Evolutionary conservation across 2,329 filamentous ascomycete species (phyloP), one percentile per base, ranked within the genome.

Genomic region (Arthrobotrys sphaeroides): DNA sequence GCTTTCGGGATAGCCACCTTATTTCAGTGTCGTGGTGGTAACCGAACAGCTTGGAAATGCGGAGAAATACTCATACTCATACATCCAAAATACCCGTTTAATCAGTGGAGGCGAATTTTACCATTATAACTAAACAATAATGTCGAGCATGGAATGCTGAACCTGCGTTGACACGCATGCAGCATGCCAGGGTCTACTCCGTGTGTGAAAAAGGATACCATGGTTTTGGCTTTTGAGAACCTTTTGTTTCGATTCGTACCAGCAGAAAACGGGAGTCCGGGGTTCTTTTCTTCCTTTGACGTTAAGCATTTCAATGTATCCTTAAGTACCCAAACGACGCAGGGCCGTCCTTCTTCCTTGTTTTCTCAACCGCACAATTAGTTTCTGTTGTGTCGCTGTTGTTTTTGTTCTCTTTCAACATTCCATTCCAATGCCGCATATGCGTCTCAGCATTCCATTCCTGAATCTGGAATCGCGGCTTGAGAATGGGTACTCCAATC

Each of bases 401-500:
- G 31, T 33, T 57, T 51, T 45, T 13, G 28, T 12, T 31, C 28
- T 51, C 6, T 59, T 53, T 51, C 38, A 59, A 38, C 61, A 73
- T 74, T 68, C 61, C 70, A 75, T 75, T 68, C 55, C 64, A 64
- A 47, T 43, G 31, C 70, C 62, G 70, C 70, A 75, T 64, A 47
- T 62, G 64, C 70, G 47, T 68, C 43, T 51, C 47, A 51, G 51
- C 64, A 69, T 75, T 69, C 70, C 70, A 68, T 57, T 40, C 57
- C 70, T 59, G 7, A 31, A 59, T 59, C 36, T 59, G 47, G 62
- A 31, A 51, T 69, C 55, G 55, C 51, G 45, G 43, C 61, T 40
- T 62, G 43, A 57, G 61, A 62, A 74, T 66, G 18, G 26, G 24
- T 49, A 40, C 40, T 62, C n/a, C 22, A 16, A 62, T 31, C 38